Base-by-base conservation (phyloP, 441 rosid genomes). In the Isatis lusitanica region DNA sequence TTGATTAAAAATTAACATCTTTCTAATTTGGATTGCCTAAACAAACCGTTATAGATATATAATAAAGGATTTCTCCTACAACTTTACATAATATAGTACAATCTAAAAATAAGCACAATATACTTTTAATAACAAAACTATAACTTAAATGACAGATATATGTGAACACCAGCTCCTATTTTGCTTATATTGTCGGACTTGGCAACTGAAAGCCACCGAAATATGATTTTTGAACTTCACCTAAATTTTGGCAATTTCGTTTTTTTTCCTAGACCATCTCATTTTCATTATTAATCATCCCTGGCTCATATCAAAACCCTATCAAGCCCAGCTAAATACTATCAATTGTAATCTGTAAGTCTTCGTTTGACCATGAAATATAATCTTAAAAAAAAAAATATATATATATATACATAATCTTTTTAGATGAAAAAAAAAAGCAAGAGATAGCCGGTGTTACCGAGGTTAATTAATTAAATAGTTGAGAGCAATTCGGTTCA, bases 171-270 rank as follows among this genome's bases (percentile, higher is more conserved):
- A 28, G n/a, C 68, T 38, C 36, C 39, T 48, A 6, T 28, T 18
- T 15, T 17, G 15, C 43, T 50, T 47, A 30, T 24, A 50, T 12
- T 50, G 43, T 24, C 52, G 38, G 50, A 28, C 61, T 39, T 12
- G 7, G 3, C 8, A 61, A 62, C 24, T 21, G 24, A 21, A 1
- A 21, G 24, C 24, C 1, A 1, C 24, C 24, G 24, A 21, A 21
- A 21, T 21, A 21, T 21, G 24, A 21, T 21, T 21, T 21, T 21
- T 21, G 24, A 21, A 21, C 4, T 9, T 70, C 15, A 26, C 51
- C 51, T 60, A 70, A 10, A 4, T 59, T 60, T 48, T 8, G 74
- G 67, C 39, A 13, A 36, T 15, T 48, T 70, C 59, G 24, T 47
- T 11, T 63, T 46, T 35, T 59, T 59, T 24, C 51, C 11, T 35